phyloP scores from a whole-genome alignment of 2,329 filamentous ascomycete species.

The Calonectria honghensis region DNA sequence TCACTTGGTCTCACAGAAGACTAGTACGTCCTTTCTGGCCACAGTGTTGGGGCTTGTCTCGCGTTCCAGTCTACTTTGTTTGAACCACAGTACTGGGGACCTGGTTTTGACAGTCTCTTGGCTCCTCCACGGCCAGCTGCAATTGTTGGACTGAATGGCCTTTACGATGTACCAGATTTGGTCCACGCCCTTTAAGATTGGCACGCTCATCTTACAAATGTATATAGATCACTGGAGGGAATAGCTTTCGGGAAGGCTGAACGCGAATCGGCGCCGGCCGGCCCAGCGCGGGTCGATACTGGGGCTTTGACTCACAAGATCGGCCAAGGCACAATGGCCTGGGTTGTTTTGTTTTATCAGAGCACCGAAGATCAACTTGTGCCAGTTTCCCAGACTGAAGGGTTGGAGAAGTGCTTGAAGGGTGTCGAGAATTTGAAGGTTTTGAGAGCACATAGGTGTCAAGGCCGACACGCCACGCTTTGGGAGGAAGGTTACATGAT shows the following conservation, averaged over 20 bases:
- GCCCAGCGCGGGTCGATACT: not conserved
- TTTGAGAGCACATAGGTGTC: not conserved
- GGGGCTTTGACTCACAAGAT: not conserved
- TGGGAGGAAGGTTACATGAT: conserved; percentile 26
- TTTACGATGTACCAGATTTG: conserved; percentile 2
- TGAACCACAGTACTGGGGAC: not conserved
- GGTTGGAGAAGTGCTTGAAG: not conserved
- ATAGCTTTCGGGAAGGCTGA: conserved; percentile 14
- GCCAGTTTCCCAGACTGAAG: not conserved
- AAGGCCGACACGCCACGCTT: not conserved
- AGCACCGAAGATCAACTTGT: conserved; percentile 18
- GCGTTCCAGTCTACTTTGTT: not conserved
- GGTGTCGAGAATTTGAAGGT: not conserved
- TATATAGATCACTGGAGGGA: not conserved
- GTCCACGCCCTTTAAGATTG: not conserved
- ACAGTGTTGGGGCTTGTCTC: conserved; percentile 11
- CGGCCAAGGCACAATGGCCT: not conserved
- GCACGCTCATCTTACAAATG: not conserved
- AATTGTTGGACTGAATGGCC: not conserved
- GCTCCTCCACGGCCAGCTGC: conserved; percentile 1
- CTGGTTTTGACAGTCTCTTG: not conserved
- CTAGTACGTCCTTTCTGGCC: conserved; percentile 3
- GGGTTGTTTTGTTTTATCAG: conserved; percentile 8
- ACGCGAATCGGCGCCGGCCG: not conserved
- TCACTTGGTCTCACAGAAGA: not conserved